Percentiles rank a stretch among this genome's conserved stretches.
Conservation (phyloP, 805 yeast species). For the Lachancea sp. region DNA sequence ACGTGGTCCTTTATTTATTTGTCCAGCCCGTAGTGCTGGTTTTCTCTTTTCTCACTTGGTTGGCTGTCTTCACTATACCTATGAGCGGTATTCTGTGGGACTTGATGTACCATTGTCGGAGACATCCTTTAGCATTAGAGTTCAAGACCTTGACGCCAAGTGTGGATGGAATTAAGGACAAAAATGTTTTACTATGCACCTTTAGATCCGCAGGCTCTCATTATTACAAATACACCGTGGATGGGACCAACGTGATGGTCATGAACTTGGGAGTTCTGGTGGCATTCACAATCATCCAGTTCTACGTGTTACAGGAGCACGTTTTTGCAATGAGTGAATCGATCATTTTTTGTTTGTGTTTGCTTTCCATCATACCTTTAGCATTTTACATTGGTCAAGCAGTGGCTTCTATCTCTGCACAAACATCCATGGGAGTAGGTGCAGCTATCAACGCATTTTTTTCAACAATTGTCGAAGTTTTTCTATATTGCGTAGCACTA, state of each 20-base stretch:
- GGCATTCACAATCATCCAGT: constrained; percentile 74
- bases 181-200: constrained; percentile 74
- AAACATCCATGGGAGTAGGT: constrained; percentile 97
- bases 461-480: constrained; percentile 92
- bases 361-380: constrained; percentile 81
- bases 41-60: constrained; percentile 64
- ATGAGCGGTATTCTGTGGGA: constrained; percentile 76
- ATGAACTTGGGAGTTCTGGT: constrained; percentile 79
- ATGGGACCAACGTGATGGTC: constrained; percentile 90
- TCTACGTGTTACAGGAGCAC: constrained; percentile 50
- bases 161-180: constrained; percentile 28
- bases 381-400: constrained; percentile 98
- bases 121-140: constrained; percentile 85
- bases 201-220: constrained; percentile 88
- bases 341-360: constrained; percentile 64
- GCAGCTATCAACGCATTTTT: constrained; percentile 97
- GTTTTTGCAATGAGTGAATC: constrained; percentile 40
- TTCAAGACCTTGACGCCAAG: constrained; percentile 35
- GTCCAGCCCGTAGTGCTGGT: constrained; percentile 59
- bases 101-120: constrained; percentile 68
- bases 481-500: constrained; percentile 85
- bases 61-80: constrained; percentile 83
- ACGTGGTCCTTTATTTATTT: constrained; percentile 57
- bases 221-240: constrained; percentile 93
- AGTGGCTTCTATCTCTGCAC: constrained; percentile 98